Conservation (phyloP, 306 rosid species). For the Corylus avellana region DNA sequence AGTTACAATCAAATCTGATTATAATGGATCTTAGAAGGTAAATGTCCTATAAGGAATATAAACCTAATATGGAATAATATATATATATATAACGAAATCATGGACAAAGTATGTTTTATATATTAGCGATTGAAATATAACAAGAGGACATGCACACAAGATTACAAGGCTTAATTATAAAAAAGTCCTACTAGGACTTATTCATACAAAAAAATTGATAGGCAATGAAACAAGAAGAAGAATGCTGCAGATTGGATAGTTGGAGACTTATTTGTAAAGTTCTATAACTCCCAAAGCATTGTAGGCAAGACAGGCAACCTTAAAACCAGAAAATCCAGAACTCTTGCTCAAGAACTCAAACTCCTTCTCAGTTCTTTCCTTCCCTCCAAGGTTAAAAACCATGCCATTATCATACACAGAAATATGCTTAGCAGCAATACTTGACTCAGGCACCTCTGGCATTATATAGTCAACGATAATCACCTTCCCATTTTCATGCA, state of each 20-base stretch:
- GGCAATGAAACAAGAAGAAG: neutral
- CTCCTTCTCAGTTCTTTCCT: conserved; percentile 30
- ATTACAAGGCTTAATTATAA: too few species aligned
- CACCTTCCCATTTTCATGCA: conserved; percentile 34
- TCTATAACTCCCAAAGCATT: conserved; percentile 32
- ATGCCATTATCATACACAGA: conserved; percentile 27
- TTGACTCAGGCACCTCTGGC: conserved; percentile 32
- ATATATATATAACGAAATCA: too few species aligned
- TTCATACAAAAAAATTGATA: neutral
- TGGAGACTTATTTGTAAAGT: conserved; percentile 23
- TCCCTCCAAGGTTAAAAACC: conserved; percentile 30
- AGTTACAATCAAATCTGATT: too few species aligned
- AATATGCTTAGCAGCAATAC: conserved; percentile 16
- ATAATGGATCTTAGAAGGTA: too few species aligned
- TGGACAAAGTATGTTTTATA: too few species aligned
- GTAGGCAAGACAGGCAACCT: conserved; percentile 26
- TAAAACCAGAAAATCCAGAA: conserved; percentile 30
- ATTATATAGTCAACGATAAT: conserved; percentile 36
- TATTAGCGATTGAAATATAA: too few species aligned
- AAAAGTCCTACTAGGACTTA: too few species aligned
- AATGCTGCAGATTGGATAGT: neutral
- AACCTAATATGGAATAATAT: too few species aligned
- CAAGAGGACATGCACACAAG: too few species aligned
- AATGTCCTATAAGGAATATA: too few species aligned
- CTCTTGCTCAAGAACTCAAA: conserved; percentile 14